phyloP scores from a whole-genome alignment of 1,284 basidiomycete genomes.

The Vanrija sp. region DNA sequence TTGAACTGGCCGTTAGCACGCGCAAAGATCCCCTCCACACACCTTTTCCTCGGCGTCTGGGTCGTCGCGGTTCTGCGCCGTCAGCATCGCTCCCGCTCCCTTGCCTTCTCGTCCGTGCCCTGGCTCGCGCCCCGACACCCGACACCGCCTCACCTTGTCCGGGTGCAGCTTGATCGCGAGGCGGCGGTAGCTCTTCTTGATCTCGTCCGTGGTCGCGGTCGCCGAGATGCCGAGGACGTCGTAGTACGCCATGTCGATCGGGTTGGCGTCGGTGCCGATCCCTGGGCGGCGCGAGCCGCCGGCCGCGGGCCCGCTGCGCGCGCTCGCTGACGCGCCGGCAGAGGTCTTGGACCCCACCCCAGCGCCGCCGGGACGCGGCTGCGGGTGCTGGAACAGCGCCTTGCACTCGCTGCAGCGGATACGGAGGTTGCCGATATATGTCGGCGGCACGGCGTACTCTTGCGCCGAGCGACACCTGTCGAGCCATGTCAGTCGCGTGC shows the following conservation, averaged over 20 bases:
- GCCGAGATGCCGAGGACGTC: slow-evolving; percentile 50
- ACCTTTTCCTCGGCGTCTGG: slow-evolving; percentile 79
- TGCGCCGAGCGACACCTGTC: slow-evolving; percentile 58
- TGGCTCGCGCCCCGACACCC: background rate
- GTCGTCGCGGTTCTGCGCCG: slow-evolving; percentile 76
- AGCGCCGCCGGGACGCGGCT: slow-evolving; percentile 28
- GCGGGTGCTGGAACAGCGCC: slow-evolving; percentile 36
- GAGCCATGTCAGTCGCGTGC: background rate
- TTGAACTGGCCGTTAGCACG: slow-evolving; percentile 58
- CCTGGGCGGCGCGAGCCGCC: slow-evolving; percentile 57
- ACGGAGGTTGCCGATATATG: slow-evolving; percentile 61
- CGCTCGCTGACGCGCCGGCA: slow-evolving; percentile 2
- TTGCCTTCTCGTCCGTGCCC: background rate
- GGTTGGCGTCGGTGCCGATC: slow-evolving; percentile 75
- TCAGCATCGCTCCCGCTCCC: background rate
- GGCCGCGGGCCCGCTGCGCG: slow-evolving; percentile 32
- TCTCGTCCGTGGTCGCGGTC: slow-evolving; percentile 47
- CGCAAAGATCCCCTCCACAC: slow-evolving; percentile 17
- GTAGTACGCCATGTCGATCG: slow-evolving; percentile 84
- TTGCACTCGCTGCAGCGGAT: slow-evolving; percentile 64
- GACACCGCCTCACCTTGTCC: slow-evolving; percentile 45
- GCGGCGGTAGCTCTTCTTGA: slow-evolving; percentile 94
- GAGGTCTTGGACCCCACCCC: slow-evolving; percentile 4
- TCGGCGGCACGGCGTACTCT: slow-evolving; percentile 70
- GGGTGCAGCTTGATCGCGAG: slow-evolving; percentile 78